These are phyloP conservation scores for Gentiana dahurica DNA, from an alignment of 257 asterid genomes.

Conservation along the genomic window DNA sequence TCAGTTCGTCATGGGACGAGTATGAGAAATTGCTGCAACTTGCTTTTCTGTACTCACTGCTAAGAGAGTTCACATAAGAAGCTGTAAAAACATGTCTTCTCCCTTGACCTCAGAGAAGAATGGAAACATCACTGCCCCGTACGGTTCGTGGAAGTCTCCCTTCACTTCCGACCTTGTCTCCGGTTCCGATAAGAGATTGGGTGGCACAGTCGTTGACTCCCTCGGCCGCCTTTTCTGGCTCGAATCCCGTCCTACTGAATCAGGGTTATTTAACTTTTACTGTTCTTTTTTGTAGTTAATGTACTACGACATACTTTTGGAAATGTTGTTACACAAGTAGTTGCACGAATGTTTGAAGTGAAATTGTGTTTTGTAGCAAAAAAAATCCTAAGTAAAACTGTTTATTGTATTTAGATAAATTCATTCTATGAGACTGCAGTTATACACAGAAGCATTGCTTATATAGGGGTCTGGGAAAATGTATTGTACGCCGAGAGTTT, in stretches of 20 bases:
- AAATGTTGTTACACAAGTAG: too few relatives aligned
- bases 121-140: constrained; percentile 45
- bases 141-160: constrained; percentile 96
- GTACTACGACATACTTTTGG: too few relatives aligned
- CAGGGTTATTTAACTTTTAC: constrained; percentile 37
- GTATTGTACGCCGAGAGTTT: too few relatives aligned
- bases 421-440: too few relatives aligned
- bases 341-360: too few relatives aligned
- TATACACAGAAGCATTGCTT: too few relatives aligned
- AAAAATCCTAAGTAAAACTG: too few relatives aligned
- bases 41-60: background rate
- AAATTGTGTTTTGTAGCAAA: too few relatives aligned
- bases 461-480: too few relatives aligned
- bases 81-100: too few relatives aligned
- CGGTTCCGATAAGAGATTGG: constrained; percentile 61
- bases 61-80: background rate
- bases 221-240: constrained; percentile 63
- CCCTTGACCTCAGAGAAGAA: background rate
- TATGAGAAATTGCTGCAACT: background rate
- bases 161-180: constrained; percentile 80
- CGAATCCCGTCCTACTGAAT: constrained; percentile 77
- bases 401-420: too few relatives aligned
- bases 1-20: too few relatives aligned
- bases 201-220: constrained; percentile 59
- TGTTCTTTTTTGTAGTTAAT: background rate